Conservation (phyloP, 2,329 filamentous ascomycete genomes). For the Orbilia ellipsospora region DNA sequence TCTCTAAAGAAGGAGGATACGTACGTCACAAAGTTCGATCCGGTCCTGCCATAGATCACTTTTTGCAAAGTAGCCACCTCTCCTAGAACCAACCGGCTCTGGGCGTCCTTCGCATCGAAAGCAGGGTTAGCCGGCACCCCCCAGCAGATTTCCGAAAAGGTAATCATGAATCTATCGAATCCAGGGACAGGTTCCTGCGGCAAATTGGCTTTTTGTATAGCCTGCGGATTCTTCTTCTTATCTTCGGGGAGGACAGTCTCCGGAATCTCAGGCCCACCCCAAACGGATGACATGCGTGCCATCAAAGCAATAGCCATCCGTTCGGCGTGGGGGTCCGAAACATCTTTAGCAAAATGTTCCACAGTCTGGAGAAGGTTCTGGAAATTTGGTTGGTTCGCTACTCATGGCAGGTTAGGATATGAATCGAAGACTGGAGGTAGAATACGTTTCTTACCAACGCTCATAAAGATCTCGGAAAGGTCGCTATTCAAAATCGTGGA, state of each 20-base stretch:
- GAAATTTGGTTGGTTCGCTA: constrained; percentile 86
- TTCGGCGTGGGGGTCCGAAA: constrained; percentile 73
- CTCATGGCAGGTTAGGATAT: neutral
- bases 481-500: constrained; percentile 91
- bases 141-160: constrained; percentile 92
- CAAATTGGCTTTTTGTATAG: constrained; percentile 67
- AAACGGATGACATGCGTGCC: constrained; percentile 82
- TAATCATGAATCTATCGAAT: constrained; percentile 88
- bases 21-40: constrained; percentile 75
- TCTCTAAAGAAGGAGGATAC: constrained; percentile 1
- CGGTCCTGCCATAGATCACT: constrained; percentile 89
- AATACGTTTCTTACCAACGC: constrained; percentile 69
- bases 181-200: constrained; percentile 73
- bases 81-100: constrained; percentile 85
- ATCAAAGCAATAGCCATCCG: constrained; percentile 85
- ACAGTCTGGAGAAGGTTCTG: constrained; percentile 87
- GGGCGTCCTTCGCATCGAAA: constrained; percentile 87
- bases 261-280: constrained; percentile 84
- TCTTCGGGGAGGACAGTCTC: constrained; percentile 60
- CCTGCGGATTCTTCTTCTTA: constrained; percentile 61
- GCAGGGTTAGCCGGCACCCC: constrained; percentile 80
- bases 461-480: constrained; percentile 87
- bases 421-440: neutral
- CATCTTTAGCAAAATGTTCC: constrained; percentile 82
- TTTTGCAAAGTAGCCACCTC: constrained; percentile 91